Evolutionary conservation across 108 stramenopile species (phyloP).

Genomic region (Pseudonitzschia multiseries): DNA sequence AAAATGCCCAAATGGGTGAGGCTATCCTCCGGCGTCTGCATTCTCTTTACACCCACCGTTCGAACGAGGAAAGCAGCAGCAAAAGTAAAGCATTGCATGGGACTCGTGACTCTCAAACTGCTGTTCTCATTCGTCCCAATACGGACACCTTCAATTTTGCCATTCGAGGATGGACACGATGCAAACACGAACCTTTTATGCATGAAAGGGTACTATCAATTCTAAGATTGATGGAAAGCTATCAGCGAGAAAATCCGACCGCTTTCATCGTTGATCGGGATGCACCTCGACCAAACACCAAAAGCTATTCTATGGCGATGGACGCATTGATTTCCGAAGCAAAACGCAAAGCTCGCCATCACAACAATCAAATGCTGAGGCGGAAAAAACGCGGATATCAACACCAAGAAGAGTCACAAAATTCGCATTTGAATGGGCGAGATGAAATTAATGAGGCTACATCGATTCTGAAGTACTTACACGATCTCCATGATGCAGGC

Average conservation of each 20-base stretch:
- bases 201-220: conserved; percentile 46
- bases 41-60: conserved; percentile 21
- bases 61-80: not conserved
- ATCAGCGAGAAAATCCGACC: conserved; percentile 40
- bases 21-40: conserved; percentile 43
- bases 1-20: conserved; percentile 54
- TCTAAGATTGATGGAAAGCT: conserved; percentile 62
- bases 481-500: conserved; percentile 47
- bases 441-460: conserved; percentile 58
- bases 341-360: conserved; percentile 43
- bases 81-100: conserved; percentile 1
- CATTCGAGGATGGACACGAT: conserved; percentile 76
- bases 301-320: conserved; percentile 75
- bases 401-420: not conserved
- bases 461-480: conserved; percentile 57
- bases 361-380: not conserved
- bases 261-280: conserved; percentile 26
- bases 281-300: conserved; percentile 47
- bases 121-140: conserved; percentile 38
- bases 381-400: not conserved
- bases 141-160: conserved; percentile 78
- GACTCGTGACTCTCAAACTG: not conserved
- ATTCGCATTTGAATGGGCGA: conserved; percentile 44
- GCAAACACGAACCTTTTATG: conserved; percentile 40
- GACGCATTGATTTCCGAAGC: conserved; percentile 56